phyloP scores from a whole-genome alignment of 176 grass and related monocot genomes.

The Leersia perrieri region DNA sequence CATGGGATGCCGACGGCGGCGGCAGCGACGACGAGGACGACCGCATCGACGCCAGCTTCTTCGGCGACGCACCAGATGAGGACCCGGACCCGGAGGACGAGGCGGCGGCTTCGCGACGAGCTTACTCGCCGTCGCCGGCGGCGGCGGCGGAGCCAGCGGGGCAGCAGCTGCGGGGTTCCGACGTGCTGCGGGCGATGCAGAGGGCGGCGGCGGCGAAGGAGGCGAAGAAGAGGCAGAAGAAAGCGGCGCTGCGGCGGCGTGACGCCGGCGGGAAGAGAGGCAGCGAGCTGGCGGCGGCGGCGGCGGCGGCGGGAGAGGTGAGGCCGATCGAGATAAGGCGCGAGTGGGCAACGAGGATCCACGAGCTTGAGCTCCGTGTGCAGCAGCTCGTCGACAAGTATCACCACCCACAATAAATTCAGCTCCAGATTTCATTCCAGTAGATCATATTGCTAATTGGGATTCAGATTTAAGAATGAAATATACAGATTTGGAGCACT shows the following conservation, averaged over 20 bases:
- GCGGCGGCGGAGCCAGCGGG: not conserved
- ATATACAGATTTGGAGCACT: not conserved
- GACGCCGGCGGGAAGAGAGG: not conserved
- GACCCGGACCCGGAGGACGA: not conserved
- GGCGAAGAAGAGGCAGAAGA: constrained; percentile 31
- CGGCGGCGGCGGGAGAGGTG: not conserved
- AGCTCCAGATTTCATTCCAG: not conserved
- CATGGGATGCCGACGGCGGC: constrained; percentile 29
- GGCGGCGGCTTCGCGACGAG: not conserved
- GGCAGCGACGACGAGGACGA: constrained; percentile 24
- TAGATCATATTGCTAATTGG: not conserved
- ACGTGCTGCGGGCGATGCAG: constrained; percentile 54
- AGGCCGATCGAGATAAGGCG: constrained; percentile 46
- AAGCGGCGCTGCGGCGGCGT: not conserved
- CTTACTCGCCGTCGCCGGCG: not conserved
- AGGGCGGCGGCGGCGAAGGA: constrained; percentile 43
- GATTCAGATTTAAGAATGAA: not conserved
- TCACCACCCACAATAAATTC: not conserved
- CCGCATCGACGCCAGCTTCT: constrained; percentile 37
- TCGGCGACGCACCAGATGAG: constrained; percentile 2
- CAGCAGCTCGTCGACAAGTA: constrained; percentile 33
- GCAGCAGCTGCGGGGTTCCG: constrained; percentile 44
- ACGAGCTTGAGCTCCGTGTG: constrained; percentile 46
- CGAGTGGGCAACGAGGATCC: constrained; percentile 46
- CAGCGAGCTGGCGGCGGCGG: not conserved